Conservation (phyloP, 345 rosid genomes). For the Populus simonii region DNA sequence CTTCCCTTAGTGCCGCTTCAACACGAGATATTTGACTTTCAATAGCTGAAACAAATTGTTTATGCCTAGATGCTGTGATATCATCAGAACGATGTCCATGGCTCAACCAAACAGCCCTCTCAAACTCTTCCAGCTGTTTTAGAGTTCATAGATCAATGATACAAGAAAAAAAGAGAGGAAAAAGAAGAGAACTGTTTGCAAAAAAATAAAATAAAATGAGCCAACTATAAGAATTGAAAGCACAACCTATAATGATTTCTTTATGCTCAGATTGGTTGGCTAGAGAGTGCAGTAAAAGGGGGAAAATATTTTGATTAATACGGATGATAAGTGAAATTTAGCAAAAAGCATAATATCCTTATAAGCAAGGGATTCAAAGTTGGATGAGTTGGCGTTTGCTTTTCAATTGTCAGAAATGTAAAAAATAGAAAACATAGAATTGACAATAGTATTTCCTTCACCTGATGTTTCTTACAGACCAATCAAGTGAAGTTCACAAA, state of each 20-base stretch:
- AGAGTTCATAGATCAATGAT: slow-evolving; percentile 17
- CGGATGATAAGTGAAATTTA: neutral
- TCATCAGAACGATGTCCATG: slow-evolving; percentile 49
- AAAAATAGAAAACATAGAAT: neutral
- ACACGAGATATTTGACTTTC: slow-evolving; percentile 61
- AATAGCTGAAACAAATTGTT: slow-evolving; percentile 68
- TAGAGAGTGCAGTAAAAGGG: neutral
- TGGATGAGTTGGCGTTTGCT: neutral
- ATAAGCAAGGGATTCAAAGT: no score
- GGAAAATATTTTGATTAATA: neutral
- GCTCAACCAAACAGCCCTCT: slow-evolving; percentile 68
- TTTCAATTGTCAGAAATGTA: neutral
- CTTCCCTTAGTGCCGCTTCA: slow-evolving; percentile 52
- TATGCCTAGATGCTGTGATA: slow-evolving; percentile 55
- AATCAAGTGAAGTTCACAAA: neutral
- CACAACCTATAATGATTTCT: neutral
- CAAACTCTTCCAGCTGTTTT: slow-evolving; percentile 82
- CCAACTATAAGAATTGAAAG: neutral
- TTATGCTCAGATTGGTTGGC: neutral
- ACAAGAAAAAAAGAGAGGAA: neutral
- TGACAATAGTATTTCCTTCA: neutral
- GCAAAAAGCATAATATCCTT: neutral
- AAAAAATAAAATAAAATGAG: neutral
- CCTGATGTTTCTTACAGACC: neutral
- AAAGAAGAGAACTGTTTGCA: neutral